phyloP scores from a whole-genome alignment of 2,329 filamentous ascomycete genomes.

The Sporothrix pallida region DNA sequence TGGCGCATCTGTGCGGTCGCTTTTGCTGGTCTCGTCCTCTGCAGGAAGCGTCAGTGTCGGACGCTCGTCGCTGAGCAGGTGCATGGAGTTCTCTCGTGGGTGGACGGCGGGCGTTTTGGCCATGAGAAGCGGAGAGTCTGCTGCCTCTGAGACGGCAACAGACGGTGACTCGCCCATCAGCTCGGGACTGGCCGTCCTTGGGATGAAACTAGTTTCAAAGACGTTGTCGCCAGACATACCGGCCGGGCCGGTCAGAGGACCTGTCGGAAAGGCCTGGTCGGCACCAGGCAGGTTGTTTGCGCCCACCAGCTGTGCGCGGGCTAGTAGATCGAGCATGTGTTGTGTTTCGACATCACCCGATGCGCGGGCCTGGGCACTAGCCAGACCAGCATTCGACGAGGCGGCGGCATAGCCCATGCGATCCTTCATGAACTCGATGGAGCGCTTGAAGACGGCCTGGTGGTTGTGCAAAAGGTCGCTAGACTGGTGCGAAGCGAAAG shows the following conservation, averaged over 20 bases:
- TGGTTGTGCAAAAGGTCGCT: conserved; percentile 90
- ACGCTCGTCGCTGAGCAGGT: conserved; percentile 23
- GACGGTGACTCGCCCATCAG: conserved; percentile 41
- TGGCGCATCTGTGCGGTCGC: neutral
- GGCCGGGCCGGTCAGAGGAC: conserved; percentile 81
- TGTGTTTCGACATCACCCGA: conserved; percentile 86
- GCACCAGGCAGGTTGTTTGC: conserved; percentile 64
- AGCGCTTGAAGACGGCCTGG: conserved; percentile 90
- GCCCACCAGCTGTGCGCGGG: conserved; percentile 78
- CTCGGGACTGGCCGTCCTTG: conserved; percentile 59
- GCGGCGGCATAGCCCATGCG: conserved; percentile 75
- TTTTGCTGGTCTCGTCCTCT: neutral
- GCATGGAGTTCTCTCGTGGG: conserved; percentile 19
- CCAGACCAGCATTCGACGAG: conserved; percentile 68
- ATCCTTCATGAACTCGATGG: conserved; percentile 95
- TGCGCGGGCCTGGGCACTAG: conserved; percentile 80
- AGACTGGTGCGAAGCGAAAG: conserved; percentile 86
- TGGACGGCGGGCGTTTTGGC: conserved; percentile 13
- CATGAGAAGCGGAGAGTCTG: conserved; percentile 35
- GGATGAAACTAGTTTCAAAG: conserved; percentile 81
- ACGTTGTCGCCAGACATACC: conserved; percentile 75
- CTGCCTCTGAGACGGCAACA: conserved; percentile 38
- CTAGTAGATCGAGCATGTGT: conserved; percentile 86
- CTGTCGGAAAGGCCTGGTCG: conserved; percentile 46
- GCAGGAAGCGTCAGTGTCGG: neutral